A percentile compares a stretch with the other conserved stretches of the same genome.
Conservation (phyloP, 306 rosid genomes). For the Prunus mira region DNA sequence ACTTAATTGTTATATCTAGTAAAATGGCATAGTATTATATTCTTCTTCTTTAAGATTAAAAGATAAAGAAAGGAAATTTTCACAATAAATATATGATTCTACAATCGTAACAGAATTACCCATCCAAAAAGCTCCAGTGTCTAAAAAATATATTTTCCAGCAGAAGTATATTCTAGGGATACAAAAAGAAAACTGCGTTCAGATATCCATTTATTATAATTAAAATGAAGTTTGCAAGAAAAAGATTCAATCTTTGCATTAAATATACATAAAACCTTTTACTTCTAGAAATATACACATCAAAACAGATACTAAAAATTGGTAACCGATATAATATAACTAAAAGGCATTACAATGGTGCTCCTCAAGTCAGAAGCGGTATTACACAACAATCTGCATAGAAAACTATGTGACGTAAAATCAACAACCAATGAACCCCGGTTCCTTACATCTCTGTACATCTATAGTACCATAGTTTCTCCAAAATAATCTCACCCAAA, state of each 20-base stretch:
- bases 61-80: neutral
- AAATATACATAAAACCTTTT: neutral
- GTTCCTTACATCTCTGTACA: neutral
- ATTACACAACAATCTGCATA: neutral
- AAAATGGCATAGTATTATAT: neutral
- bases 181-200: neutral
- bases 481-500: conserved; percentile 1
- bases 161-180: neutral
- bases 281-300: neutral
- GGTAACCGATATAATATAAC: neutral
- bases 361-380: neutral
- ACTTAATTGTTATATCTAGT: neutral
- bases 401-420: conserved; percentile 6
- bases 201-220: conserved; percentile 2
- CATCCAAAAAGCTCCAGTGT: neutral
- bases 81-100: neutral
- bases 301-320: neutral
- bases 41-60: neutral
- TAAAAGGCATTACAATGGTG: neutral
- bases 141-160: neutral
- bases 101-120: neutral
- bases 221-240: neutral
- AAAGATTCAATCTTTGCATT: neutral
- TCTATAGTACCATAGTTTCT: neutral
- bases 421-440: conserved; percentile 11